These are phyloP conservation scores for Hanseniaspora lindneri DNA, from an alignment of 805 yeast genomes.

Conservation along the genomic window DNA sequence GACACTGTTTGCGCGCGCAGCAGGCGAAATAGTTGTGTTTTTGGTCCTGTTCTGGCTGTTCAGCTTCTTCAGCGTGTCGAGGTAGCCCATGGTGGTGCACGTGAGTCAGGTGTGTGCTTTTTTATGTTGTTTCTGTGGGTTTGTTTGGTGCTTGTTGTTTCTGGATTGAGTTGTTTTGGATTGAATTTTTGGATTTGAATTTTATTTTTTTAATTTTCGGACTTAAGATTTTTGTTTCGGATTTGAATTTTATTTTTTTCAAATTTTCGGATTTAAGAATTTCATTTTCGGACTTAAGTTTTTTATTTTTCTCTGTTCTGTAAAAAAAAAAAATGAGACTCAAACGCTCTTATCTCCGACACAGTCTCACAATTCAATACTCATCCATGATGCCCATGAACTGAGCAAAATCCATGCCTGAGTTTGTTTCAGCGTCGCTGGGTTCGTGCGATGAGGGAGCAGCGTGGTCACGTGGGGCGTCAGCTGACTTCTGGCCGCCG, in stretches of 20 bases:
- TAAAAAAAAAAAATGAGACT: background rate
- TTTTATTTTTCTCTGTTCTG: background rate
- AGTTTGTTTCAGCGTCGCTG: background rate
- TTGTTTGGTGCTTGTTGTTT: background rate
- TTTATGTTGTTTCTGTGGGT: background rate
- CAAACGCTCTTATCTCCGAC: too few species aligned
- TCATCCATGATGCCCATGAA: slow-evolving; percentile 10
- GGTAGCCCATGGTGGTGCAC: too few species aligned
- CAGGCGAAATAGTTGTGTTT: background rate
- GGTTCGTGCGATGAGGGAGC: too few species aligned
- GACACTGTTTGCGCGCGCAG: background rate
- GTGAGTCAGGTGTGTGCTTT: too few species aligned
- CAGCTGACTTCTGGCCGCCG: too few species aligned
- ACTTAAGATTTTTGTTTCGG: background rate
- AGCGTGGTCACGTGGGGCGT: too few species aligned
- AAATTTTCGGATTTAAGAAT: background rate
- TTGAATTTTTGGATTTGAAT: background rate
- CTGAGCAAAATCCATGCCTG: slow-evolving; percentile 4
- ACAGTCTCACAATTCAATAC: background rate
- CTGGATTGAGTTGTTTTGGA: background rate
- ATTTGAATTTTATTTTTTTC: background rate
- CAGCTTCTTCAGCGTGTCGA: slow-evolving; percentile 7
- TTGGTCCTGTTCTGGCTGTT: background rate
- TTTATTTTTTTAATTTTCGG: background rate
- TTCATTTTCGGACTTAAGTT: background rate